Base-by-base conservation (phyloP, 2,329 filamentous ascomycete species). In the Mycosphaerella sp. region DNA sequence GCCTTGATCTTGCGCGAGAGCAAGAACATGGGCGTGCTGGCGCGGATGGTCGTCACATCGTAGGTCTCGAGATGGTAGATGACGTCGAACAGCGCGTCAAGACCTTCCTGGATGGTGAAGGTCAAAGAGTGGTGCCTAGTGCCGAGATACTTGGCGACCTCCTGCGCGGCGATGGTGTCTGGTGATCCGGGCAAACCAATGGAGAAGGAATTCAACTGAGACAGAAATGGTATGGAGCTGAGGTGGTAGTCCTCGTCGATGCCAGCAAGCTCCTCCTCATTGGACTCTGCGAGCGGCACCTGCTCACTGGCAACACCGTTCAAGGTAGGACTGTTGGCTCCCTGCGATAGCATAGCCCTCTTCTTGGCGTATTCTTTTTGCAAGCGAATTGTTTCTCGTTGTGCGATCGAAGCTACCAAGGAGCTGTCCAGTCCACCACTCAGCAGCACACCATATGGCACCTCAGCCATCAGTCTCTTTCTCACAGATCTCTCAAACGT, bases 1-100 rank as follows among this genome's bases (percentile, higher is more conserved):
- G 90, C 93, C 79, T 98, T 98, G 79, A 98, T 98, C 79, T 98
- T 98, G 70, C 94, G 85, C 56, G 89, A 93, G 42, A 98, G 80
- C 58, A 98, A 77, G 75, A 96, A 98, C 93, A 98, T 98, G 60
- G 93, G 93, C 9, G 93, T 98, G 9, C 91, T 97, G 49, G 93
- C 93, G 68, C 93, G 89, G 68, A 98, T 97, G 2, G 93, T 98
- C 47, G 93, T 98, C 21, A 98, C 93, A 70, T 98, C 93, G 74
- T 93, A 98, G 12, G 89, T 89, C 77, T 98, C 93, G 55, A 98
- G 82, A 74, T 98, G 93, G 76, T 86, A 96, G 68, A 98, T 97
- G 68, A 98, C 93, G 70, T 98, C 93, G 32, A 88, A 94, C 6
- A 98, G 82, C 14, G 93, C 91, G 73, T 98, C 91, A 67, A 98